Conservation (phyloP, 192 early-diverging fungal species). For the Coemansia sp. region DNA sequence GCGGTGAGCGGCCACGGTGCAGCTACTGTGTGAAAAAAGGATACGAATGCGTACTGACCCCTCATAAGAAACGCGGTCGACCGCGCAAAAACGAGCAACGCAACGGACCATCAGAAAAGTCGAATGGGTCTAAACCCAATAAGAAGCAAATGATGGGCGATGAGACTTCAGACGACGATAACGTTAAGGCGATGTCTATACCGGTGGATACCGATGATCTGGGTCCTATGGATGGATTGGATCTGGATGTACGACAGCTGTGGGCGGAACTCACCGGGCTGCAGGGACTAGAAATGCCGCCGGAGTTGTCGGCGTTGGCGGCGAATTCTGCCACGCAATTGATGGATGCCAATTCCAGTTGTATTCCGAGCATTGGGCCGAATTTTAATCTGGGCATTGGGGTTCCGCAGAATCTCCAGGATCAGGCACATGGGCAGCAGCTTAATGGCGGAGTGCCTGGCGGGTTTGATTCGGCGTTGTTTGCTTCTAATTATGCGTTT, state of each 20-base stretch:
- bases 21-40: slow-evolving; percentile 53
- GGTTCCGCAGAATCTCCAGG: not conserved
- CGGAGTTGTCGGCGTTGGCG: slow-evolving; percentile 37
- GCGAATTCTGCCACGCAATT: slow-evolving; percentile 25
- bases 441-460: no score
- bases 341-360: not conserved
- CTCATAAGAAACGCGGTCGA: slow-evolving; percentile 53
- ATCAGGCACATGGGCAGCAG: not conserved
- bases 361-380: slow-evolving; percentile 14
- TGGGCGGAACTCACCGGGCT: slow-evolving; percentile 51
- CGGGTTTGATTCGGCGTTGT: slow-evolving; percentile 6
- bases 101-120: not conserved
- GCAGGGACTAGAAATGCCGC: slow-evolving; percentile 32
- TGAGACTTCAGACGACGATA: not conserved
- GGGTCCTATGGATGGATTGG: slow-evolving; percentile 18
- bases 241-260: slow-evolving; percentile 38
- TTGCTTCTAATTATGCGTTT: slow-evolving; percentile 51
- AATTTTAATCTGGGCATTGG: slow-evolving; percentile 15
- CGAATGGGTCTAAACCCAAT: not conserved
- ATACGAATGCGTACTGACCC: slow-evolving; percentile 49
- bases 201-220: not conserved
- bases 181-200: slow-evolving; percentile 5
- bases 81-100: slow-evolving; percentile 39
- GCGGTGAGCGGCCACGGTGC: slow-evolving; percentile 53
- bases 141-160: not conserved